Base-by-base conservation (phyloP, 805 yeast species). In the Cyberlindnera galapagoensis region DNA sequence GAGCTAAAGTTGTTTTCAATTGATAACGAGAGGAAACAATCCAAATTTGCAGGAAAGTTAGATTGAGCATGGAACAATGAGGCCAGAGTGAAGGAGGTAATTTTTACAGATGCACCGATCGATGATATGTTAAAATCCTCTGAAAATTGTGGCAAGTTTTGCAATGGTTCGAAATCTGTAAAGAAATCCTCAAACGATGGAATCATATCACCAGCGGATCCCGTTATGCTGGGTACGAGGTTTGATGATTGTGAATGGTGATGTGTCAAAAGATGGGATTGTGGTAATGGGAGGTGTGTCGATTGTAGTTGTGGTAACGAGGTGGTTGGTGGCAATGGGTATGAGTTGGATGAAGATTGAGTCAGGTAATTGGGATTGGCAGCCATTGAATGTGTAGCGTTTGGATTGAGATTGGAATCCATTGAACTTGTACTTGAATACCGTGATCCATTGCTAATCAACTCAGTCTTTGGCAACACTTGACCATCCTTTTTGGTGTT, bases 151-250 rank as follows among this genome's bases (percentile, higher is more conserved):
- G 50, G 43, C 4, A 46, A 9, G 17, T 43, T 34, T 13, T 35
- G 35, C 11, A 21, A 11, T 2, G 49, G 49, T 28, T 49, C 54
- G 27, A 45, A 48, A 33, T 50, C 55, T 10, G 26, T 21, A 12
- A 48, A 44, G 27, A 49, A 46, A 20, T 50, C 51, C 4, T 42
- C 47, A 23, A 50, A 35, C 0, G 31, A 28, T 9, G 52, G 55
- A 4, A 47, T 27, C 27, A 32, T 42, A 12, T 15, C 24, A 11
- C n/a, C n/a, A n/a, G n/a, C 14, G 3, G 10, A 14, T n/a, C 6
- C 12, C 4, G 25, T 23, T n/a, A 23, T 20, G 22, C 11, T 20
- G 25, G n/a, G n/a, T n/a, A n/a, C n/a, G n/a, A n/a, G n/a, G n/a
- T n/a, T n/a, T n/a, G n/a, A n/a, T n/a, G n/a, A 15, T 23, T 14